Base-by-base conservation (phyloP, 257 asterid species). In the Solanum megistacrolobum region DNA sequence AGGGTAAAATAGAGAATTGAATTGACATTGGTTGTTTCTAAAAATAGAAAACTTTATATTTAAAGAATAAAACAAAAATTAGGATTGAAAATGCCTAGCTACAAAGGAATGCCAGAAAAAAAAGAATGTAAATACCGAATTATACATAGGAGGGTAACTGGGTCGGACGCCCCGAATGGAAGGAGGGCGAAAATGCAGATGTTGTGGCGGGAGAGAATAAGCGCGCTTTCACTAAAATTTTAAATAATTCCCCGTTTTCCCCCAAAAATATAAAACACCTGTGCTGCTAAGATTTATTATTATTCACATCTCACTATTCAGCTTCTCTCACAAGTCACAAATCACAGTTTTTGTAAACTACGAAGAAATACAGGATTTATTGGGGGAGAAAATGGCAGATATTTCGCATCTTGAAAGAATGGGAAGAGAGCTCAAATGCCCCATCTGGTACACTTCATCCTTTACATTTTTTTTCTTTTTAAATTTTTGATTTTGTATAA, bases 381-480 rank as follows among this genome's bases (percentile, higher is more conserved):
- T 46, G 20, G 58, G 14, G 84, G 23, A 5, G 48, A 76, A 27
- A 81, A 96, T 96, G 98, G 95, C 98, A 29, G 98, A 94, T 83
- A 78, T 91, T 69, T 93, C 95, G 20, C 97, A 97, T 86, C 96
- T 96, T 5, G 99, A 96, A 88, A 94, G 92, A 86, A 94, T 97
- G 99, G 99, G 98, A 25, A 92, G 96, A 93, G 99, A 97, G 92
- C 99, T 97, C 92, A 96, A 97, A 91, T 97, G 99, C 71, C 98
- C 99, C 31, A 97, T 97, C 86, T 97, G 99, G 99, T 96, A 91
- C 79, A 41, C 21, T 75, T 88, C n/a, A 21, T 58, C 6, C 9
- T 72, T 73, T 43, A 9, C 21, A 60, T 35, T 3, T n/a, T 66
- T 27, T 12, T 76, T 43, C n/a, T 68, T 25, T 32, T 48, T 16